Percentiles rank a stretch among this genome's conserved stretches.
Evolutionary conservation across 345 rosid genomes (phyloP).

Genomic region (Acer campestre): DNA sequence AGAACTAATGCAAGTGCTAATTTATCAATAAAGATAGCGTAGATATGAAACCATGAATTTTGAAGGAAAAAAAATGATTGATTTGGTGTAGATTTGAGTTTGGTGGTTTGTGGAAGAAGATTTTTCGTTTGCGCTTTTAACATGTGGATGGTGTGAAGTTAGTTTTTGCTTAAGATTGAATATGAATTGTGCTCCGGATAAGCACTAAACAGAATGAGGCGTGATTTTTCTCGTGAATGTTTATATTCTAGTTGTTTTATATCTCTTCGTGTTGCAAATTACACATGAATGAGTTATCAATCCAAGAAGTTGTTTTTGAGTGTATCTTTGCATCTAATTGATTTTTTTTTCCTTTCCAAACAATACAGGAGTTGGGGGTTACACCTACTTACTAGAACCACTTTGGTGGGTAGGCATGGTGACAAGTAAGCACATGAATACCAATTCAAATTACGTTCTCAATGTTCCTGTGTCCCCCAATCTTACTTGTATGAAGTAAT

Average conservation of each 20-base stretch:
- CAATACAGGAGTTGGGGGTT: conserved; percentile 79
- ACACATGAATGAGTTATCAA: neutral
- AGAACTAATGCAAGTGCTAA: neutral
- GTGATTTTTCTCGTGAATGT: conserved; percentile 1
- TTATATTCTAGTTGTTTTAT: neutral
- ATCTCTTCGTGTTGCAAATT: neutral
- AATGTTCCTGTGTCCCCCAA: neutral
- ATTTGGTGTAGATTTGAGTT: neutral
- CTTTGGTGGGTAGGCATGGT: conserved; percentile 98
- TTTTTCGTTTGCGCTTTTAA: neutral
- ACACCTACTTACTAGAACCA: conserved; percentile 86
- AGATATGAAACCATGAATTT: neutral
- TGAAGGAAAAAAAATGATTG: neutral
- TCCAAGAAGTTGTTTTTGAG: neutral
- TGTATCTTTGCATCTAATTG: neutral
- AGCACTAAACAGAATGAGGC: neutral
- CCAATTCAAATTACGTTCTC: neutral
- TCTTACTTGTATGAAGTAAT: neutral
- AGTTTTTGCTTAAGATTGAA: neutral
- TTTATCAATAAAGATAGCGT: neutral
- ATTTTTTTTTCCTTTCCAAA: conserved; percentile 2
- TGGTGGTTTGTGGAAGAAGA: neutral
- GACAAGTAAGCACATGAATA: conserved; percentile 53
- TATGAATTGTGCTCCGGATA: neutral
- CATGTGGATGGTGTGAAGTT: neutral